Conservation (phyloP, 2,329 filamentous ascomycete species). For the Aspergillaceae sp. region DNA sequence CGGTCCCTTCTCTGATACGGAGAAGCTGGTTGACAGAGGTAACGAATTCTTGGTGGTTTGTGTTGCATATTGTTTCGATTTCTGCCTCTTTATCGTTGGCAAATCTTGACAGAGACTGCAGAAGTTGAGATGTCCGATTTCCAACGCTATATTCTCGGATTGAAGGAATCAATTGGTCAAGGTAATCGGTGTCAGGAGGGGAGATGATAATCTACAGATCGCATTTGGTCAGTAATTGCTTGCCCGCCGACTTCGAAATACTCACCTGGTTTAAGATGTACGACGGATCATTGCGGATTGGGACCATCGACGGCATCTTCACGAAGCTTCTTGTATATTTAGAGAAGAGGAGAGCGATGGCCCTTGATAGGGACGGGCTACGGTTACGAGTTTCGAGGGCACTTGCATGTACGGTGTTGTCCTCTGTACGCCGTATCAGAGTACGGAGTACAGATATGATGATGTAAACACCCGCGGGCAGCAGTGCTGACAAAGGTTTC, state of each 20-base stretch:
- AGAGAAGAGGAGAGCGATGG: too few relatives aligned
- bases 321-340: background rate
- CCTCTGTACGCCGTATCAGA: too few relatives aligned
- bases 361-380: too few relatives aligned
- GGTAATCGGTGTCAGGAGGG: conserved; percentile 82
- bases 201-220: conserved; percentile 73
- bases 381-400: too few relatives aligned
- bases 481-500: too few relatives aligned
- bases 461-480: too few relatives aligned
- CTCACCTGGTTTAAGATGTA: conserved; percentile 34
- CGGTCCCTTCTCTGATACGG: conserved; percentile 80
- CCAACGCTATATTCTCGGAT: conserved; percentile 80
- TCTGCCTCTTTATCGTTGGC: conserved; percentile 79
- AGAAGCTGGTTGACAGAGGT: conserved; percentile 91
- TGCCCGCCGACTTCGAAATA: background rate
- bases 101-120: conserved; percentile 71
- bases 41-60: conserved; percentile 94
- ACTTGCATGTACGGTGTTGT: too few relatives aligned
- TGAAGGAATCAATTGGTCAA: conserved; percentile 90
- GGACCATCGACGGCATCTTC: conserved; percentile 28
- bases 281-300: conserved; percentile 28
- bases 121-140: conserved; percentile 62
- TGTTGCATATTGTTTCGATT: conserved; percentile 89
- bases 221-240: background rate
- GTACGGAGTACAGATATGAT: too few relatives aligned